phyloP scores from a whole-genome alignment of 2,329 filamentous ascomycete genomes.

The Pseudogymnoascus sp. region DNA sequence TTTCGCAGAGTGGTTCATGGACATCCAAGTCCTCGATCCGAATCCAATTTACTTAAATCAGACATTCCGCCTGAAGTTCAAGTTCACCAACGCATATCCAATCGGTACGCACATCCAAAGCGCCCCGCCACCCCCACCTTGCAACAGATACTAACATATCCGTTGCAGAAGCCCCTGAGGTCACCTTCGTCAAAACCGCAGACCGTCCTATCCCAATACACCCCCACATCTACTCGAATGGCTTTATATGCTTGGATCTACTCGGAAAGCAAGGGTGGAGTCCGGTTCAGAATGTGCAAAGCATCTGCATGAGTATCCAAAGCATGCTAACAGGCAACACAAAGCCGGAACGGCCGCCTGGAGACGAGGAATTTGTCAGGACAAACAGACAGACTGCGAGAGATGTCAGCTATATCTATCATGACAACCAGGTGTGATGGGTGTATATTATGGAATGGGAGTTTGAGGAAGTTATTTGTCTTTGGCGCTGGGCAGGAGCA shows the following conservation, averaged over 20 bases:
- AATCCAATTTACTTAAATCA: constrained; percentile 83
- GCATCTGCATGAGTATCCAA: constrained; percentile 92
- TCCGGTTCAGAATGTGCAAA: constrained; percentile 94
- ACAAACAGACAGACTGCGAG: constrained; percentile 71
- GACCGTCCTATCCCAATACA: constrained; percentile 78
- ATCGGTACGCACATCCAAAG: constrained; percentile 56
- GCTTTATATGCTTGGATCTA: constrained; percentile 95
- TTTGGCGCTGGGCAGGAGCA: not conserved
- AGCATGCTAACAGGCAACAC: constrained; percentile 96
- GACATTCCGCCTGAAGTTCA: constrained; percentile 79
- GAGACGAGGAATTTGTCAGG: constrained; percentile 82
- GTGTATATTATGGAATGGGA: not conserved
- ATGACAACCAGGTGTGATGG: constrained; percentile 47
- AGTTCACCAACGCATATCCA: constrained; percentile 76
- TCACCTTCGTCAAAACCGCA: constrained; percentile 68
- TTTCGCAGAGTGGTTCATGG: constrained; percentile 84
- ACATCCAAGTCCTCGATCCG: constrained; percentile 80
- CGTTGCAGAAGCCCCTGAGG: constrained; percentile 77
- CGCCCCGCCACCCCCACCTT: not conserved
- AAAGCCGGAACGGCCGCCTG: constrained; percentile 82
- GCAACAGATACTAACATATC: not conserved
- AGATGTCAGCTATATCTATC: constrained; percentile 90
- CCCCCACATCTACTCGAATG: constrained; percentile 96
- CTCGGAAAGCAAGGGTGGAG: constrained; percentile 86
- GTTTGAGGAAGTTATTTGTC: not conserved